Percentiles rank a stretch among this genome's conserved stretches.
phyloP scores from a whole-genome alignment of 768 basidiomycete species.

The Phylloporus sp. region DNA sequence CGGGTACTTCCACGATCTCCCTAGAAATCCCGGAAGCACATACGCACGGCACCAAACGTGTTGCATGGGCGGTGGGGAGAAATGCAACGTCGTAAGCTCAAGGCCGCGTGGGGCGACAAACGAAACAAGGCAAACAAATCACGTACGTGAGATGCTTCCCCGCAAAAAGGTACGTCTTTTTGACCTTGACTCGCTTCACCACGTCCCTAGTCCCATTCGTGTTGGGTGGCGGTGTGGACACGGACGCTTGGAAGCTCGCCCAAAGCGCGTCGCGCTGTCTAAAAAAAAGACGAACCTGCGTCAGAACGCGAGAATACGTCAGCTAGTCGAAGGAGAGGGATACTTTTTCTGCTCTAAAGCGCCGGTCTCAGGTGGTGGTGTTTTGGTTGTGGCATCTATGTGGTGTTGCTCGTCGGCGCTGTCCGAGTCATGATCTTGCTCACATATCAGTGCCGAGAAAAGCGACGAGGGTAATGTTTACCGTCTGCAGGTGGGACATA shows the following conservation, averaged over 20 bases:
- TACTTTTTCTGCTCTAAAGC: slow-evolving; percentile 43
- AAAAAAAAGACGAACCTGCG: neutral
- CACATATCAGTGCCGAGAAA: neutral
- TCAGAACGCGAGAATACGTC: neutral
- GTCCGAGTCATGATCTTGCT: slow-evolving; percentile 31
- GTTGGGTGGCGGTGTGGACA: slow-evolving; percentile 30
- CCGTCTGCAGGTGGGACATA: slow-evolving; percentile 53
- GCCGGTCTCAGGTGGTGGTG: slow-evolving; percentile 28
- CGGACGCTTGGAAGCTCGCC: slow-evolving; percentile 63
- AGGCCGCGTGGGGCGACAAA: neutral
- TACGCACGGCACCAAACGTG: no score
- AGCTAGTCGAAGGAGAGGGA: no score
- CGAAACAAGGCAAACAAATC: neutral
- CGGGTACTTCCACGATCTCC: slow-evolving; percentile 68
- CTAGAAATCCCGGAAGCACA: slow-evolving; percentile 34
- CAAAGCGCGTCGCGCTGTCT: slow-evolving; percentile 65
- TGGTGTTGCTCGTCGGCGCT: slow-evolving; percentile 35
- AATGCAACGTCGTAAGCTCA: neutral
- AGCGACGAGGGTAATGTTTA: slow-evolving; percentile 17
- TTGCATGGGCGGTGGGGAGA: no score
- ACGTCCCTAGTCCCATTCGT: slow-evolving; percentile 8
- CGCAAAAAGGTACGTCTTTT: slow-evolving; percentile 68
- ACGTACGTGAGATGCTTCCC: slow-evolving; percentile 72
- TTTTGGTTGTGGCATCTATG: slow-evolving; percentile 30
- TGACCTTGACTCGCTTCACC: slow-evolving; percentile 56